Base-by-base conservation (phyloP, 768 basidiomycete species). In the Tricholoma sp. region DNA sequence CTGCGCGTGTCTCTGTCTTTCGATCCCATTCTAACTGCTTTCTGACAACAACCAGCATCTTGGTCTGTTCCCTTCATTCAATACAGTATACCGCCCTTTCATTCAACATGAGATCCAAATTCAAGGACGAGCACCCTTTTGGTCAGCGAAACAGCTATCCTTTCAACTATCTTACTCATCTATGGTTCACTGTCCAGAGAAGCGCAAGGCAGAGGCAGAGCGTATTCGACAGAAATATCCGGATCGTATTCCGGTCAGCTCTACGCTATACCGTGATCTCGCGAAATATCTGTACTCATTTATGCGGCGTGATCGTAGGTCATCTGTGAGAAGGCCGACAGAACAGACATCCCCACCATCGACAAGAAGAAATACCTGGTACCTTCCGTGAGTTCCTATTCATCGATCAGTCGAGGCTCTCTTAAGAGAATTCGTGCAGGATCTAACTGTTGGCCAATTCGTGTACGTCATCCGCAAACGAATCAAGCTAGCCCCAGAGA, bases 291-390 rank as follows among this genome's bases (percentile, higher is more conserved):
- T 11, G n/a, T 32, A 51, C 22, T 24, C 49, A 58, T 35, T 55
- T 12, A 46, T 41, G 39, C 45, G 39, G 49, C 52, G 61, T 52
- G 59, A 61, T 65, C 57, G 57, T 64, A 98, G 95, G 96, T 99
- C 57, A 99, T 99, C 75, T 99, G 97, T 76, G 97, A 99, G 83
- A 98, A 97, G 78, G 95, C 94, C 51, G 95, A 98, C 79, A 84
- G 90, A 67, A 95, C 94, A 55, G 97, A 99, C 77, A 98, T 99
- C 72, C 92, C 95, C 0, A 95, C 94, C 27, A 98, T 99, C 71
- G 97, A 99, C 82, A 99, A 99, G 91, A 98, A 99, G 94, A 99
- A 99, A 81, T 99, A 99, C 66, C 81, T 99, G 54, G 97, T 99
- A 9, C 97, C 97, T 45, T 95, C 94, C 55, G 96, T 96, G 67